These are phyloP conservation scores for Flaveria robusta DNA, from an alignment of 129 eudicot genomes.

Conservation along the genomic window DNA sequence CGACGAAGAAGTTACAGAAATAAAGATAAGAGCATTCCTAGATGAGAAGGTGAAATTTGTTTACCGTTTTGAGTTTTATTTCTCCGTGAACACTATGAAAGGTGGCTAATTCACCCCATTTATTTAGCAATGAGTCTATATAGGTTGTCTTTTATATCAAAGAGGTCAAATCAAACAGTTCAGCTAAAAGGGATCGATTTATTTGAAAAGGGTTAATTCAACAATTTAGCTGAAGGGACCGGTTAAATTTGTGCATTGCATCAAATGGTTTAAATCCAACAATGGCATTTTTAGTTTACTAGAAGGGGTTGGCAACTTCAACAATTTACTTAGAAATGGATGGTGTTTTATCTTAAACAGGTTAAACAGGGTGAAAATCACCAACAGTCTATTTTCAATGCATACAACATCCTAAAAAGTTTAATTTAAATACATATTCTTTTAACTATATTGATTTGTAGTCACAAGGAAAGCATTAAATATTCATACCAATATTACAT, in stretches of 20 bases:
- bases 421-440: neutral
- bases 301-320: neutral
- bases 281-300: neutral
- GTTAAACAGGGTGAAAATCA: neutral
- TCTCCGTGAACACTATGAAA: neutral
- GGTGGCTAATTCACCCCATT: neutral
- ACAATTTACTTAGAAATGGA: neutral
- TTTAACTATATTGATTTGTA: neutral
- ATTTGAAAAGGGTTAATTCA: neutral
- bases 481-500: neutral
- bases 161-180: neutral
- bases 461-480: neutral
- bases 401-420: neutral
- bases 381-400: neutral
- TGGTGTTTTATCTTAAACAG: neutral
- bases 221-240: neutral
- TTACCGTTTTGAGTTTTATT: neutral
- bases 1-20: constrained; percentile 86
- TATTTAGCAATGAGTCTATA: neutral
- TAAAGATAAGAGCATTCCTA: constrained; percentile 78
- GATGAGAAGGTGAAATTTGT: constrained; percentile 65
- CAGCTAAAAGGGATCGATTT: constrained; percentile 2
- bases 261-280: neutral
- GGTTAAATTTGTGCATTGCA: neutral
- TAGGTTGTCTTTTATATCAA: neutral